phyloP scores from a whole-genome alignment of 1,284 basidiomycete genomes.

The Ustilago shanxiensis region DNA sequence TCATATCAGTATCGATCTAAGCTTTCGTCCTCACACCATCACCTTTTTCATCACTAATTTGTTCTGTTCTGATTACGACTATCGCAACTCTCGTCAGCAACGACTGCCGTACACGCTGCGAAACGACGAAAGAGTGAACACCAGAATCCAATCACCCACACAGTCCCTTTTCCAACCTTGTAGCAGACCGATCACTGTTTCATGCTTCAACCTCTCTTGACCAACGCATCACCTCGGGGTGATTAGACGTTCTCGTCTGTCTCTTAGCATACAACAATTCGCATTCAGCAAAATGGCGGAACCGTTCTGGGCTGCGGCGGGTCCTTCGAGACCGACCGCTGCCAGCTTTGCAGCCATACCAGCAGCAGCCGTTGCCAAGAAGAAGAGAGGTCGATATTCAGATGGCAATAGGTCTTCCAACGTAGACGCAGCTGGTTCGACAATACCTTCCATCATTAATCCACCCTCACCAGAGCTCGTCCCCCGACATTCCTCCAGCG shows the following conservation, averaged over 20 bases:
- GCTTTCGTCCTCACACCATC: background rate
- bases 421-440: background rate
- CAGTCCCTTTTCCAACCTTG: background rate
- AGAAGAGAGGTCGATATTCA: conserved; percentile 42
- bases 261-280: background rate
- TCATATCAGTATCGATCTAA: background rate
- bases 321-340: conserved; percentile 34
- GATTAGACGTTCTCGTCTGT: background rate
- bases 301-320: conserved; percentile 33
- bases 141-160: background rate
- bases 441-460: conserved; percentile 42
- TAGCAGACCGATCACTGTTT: background rate
- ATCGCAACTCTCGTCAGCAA: background rate
- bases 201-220: background rate
- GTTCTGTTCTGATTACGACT: background rate
- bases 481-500: conserved; percentile 42
- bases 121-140: background rate
- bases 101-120: background rate
- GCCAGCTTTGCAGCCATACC: conserved; percentile 25
- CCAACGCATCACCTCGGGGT: background rate
- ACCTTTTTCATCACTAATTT: background rate
- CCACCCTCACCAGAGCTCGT: conserved; percentile 44
- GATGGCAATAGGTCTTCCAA: conserved; percentile 8
- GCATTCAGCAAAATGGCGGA: conserved; percentile 17
- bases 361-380: conserved; percentile 17